Percentiles rank a stretch among this genome's conserved stretches.
These are phyloP conservation scores for Eucalyptus marginata DNA, from an alignment of 345 rosid genomes.

Conservation along the genomic window DNA sequence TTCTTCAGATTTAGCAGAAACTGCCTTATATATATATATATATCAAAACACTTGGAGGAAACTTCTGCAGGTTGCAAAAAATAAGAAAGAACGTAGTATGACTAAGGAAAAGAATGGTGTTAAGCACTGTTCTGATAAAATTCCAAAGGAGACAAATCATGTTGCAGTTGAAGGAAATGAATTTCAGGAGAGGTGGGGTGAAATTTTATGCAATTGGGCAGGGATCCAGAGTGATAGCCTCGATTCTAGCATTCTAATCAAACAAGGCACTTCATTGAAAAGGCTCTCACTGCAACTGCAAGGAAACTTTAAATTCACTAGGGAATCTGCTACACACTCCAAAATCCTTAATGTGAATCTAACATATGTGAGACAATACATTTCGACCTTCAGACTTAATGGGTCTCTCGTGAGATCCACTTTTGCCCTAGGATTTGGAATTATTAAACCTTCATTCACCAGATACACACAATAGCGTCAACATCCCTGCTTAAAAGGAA, in stretches of 20 bases:
- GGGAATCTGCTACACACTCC: not conserved
- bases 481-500: not conserved
- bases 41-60: too few relatives aligned
- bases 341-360: not conserved
- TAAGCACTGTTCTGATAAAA: too few relatives aligned
- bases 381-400: not conserved
- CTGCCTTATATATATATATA: too few relatives aligned
- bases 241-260: not conserved
- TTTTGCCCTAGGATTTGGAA: not conserved
- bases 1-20: too few relatives aligned
- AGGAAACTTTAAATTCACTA: not conserved
- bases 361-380: rapidly evolving
- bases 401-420: not conserved
- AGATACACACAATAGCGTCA: not conserved
- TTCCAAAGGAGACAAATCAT: too few relatives aligned
- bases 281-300: not conserved
- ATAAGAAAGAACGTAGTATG: too few relatives aligned
- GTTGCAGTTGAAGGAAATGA: too few relatives aligned
- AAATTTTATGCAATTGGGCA: too few relatives aligned
- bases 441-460: not conserved
- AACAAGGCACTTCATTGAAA: not conserved
- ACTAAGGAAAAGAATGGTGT: too few relatives aligned
- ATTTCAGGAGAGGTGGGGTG: too few relatives aligned
- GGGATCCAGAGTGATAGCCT: not conserved
- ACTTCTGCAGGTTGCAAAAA: too few relatives aligned